Evolutionary conservation across 78 protist genomes (phyloP).

Genomic region (Dictyostelium intermedium): DNA sequence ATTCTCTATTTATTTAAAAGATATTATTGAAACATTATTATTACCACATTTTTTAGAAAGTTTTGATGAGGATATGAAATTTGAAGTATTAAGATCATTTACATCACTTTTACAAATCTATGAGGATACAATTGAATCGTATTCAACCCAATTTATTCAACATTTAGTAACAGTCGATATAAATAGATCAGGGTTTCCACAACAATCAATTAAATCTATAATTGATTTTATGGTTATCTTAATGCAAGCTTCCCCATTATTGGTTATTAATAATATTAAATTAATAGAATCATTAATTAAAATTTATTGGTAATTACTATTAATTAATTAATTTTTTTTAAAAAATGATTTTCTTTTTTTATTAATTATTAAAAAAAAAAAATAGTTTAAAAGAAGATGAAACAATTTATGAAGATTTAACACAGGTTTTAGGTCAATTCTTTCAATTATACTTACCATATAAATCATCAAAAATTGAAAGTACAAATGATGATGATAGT

Average conservation of each 20-base stretch:
- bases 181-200: neutral
- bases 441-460: slow-evolving; percentile 36
- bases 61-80: neutral
- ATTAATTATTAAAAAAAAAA: neutral
- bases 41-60: neutral
- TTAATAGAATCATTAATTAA: slow-evolving; percentile 13
- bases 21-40: slow-evolving; percentile 5
- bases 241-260: slow-evolving; percentile 25
- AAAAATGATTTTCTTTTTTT: neutral
- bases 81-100: slow-evolving; percentile 19
- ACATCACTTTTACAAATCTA: slow-evolving; percentile 50
- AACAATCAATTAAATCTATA: slow-evolving; percentile 6
- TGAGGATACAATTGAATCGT: slow-evolving; percentile 4
- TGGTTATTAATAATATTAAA: neutral
- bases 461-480: slow-evolving; percentile 31
- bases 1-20: neutral
- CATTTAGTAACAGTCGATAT: neutral
- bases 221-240: slow-evolving; percentile 7
- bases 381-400: neutral
- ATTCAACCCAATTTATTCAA: neutral
- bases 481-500: slow-evolving; percentile 13
- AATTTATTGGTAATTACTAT: slow-evolving; percentile 4
- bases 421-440: slow-evolving; percentile 35
- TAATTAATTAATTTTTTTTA: neutral
- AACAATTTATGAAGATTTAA: slow-evolving; percentile 11